Conservation (phyloP, 2,329 filamentous ascomycete genomes). For the Hirsutella rhossiliensis region DNA sequence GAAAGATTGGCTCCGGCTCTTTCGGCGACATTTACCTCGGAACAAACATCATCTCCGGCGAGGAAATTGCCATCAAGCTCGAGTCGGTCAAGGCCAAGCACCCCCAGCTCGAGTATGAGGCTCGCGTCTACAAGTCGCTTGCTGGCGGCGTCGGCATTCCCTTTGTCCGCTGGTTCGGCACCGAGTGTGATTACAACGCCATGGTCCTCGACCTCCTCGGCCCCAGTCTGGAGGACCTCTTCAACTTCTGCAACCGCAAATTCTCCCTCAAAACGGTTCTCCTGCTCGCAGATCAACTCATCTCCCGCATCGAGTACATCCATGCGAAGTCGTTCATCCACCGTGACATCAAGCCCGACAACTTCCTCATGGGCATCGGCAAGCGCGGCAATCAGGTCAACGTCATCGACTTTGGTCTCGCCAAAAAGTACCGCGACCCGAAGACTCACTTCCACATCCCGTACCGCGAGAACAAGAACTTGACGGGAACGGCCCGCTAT, state of each 20-base stretch:
- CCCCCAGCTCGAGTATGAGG: constrained; percentile 97
- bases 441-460: constrained; percentile 99
- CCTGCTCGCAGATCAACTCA: constrained; percentile 91
- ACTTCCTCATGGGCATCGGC: constrained; percentile 98
- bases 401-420: constrained; percentile 96
- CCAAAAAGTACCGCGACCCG: constrained; percentile 99
- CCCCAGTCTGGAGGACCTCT: constrained; percentile 90
- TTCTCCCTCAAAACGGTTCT: constrained; percentile 98
- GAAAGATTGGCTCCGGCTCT: constrained; percentile 94
- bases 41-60: constrained; percentile 98
- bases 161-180: constrained; percentile 98
- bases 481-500: constrained; percentile 96
- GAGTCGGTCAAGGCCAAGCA: constrained; percentile 99
- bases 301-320: constrained; percentile 98
- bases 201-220: constrained; percentile 98
- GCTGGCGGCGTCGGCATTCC: constrained; percentile 96
- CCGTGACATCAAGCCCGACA: constrained; percentile 99
- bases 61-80: constrained; percentile 99
- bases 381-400: constrained; percentile 99
- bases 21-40: constrained; percentile 99
- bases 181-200: constrained; percentile 99
- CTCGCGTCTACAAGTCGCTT: constrained; percentile 80
- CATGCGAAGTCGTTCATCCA: constrained; percentile 99
- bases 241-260: constrained; percentile 99
- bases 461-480: constrained; percentile 99